phyloP scores from a whole-genome alignment of 495 filamentous ascomycete species.

The Tuber aestivum region DNA sequence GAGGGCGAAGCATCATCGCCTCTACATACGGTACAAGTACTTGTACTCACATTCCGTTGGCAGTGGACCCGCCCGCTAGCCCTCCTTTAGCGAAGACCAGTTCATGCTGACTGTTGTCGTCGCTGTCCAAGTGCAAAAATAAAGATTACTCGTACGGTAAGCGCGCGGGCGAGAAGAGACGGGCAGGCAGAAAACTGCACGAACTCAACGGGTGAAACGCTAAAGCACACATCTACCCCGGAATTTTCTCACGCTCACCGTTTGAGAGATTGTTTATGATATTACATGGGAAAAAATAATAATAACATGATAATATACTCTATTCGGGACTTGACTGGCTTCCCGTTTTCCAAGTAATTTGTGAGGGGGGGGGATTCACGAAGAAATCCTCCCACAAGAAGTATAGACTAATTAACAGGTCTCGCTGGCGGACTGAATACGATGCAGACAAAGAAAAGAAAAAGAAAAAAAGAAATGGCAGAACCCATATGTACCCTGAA shows the following conservation, averaged over 20 bases:
- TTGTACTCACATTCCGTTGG: neutral
- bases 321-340: neutral
- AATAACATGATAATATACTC: neutral
- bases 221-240: neutral
- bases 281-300: too few relatives aligned
- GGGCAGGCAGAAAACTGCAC: neutral
- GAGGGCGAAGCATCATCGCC: neutral
- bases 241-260: neutral
- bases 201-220: neutral
- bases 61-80: neutral
- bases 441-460: too few relatives aligned
- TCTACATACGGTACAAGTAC: too few relatives aligned
- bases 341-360: neutral
- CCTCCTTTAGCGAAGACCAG: neutral
- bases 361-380: neutral
- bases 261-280: conserved; percentile 1
- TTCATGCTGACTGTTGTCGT: conserved; percentile 3
- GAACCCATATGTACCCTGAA: conserved; percentile 20
- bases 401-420: conserved; percentile 2
- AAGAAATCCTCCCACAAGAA: neutral
- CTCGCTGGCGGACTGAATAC: conserved; percentile 1
- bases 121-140: neutral
- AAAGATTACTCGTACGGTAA: too few relatives aligned
- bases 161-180: neutral
- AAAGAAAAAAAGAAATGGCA: conserved; percentile 20